phyloP scores from a whole-genome alignment of 805 yeast species.

The Cyberlindnera meyerae region DNA sequence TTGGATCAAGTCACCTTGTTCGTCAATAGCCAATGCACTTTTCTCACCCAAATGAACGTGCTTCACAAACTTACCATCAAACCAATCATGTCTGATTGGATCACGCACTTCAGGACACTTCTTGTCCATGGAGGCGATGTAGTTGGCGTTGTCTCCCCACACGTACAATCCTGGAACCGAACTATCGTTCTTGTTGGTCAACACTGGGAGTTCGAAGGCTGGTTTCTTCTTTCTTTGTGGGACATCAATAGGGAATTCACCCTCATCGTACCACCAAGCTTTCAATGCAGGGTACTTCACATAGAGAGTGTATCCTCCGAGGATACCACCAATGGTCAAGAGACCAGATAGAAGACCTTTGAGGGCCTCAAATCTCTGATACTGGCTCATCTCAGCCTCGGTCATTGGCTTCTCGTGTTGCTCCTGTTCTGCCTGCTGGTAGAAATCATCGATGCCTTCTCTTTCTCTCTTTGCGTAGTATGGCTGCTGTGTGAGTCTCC shows the following conservation, averaged over 20 bases:
- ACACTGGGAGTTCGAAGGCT: slow-evolving; percentile 25
- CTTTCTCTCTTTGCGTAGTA: slow-evolving; percentile 20
- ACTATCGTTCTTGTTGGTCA: slow-evolving; percentile 33
- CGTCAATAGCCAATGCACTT: slow-evolving; percentile 49
- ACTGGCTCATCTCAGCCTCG: slow-evolving; percentile 16
- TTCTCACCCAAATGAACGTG: slow-evolving; percentile 50
- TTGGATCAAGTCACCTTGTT: slow-evolving; percentile 67
- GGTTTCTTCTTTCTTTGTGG: slow-evolving; percentile 21
- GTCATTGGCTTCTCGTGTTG: slow-evolving; percentile 11
- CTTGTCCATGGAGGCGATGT: slow-evolving; percentile 29
- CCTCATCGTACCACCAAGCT: slow-evolving; percentile 28
- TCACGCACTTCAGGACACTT: slow-evolving; percentile 34
- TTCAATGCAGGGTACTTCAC: slow-evolving; percentile 27
- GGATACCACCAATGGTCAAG: slow-evolving; percentile 14
- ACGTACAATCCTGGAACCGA: slow-evolving; percentile 53
- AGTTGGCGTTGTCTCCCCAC: slow-evolving; percentile 53
- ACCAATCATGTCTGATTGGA: slow-evolving; percentile 58
- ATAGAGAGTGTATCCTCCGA: slow-evolving; percentile 13
- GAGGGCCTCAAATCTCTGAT: slow-evolving; percentile 16
- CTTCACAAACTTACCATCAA: slow-evolving; percentile 55
- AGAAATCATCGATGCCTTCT: slow-evolving; percentile 2
- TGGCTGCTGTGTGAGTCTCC: slow-evolving; percentile 22
- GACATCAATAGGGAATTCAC: slow-evolving; percentile 18
- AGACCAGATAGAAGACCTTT: slow-evolving; percentile 17
- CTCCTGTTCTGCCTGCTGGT: slow-evolving; percentile 6